phyloP scores from a whole-genome alignment of 352 stramenopile genomes.

The Pythium folliculosum region DNA sequence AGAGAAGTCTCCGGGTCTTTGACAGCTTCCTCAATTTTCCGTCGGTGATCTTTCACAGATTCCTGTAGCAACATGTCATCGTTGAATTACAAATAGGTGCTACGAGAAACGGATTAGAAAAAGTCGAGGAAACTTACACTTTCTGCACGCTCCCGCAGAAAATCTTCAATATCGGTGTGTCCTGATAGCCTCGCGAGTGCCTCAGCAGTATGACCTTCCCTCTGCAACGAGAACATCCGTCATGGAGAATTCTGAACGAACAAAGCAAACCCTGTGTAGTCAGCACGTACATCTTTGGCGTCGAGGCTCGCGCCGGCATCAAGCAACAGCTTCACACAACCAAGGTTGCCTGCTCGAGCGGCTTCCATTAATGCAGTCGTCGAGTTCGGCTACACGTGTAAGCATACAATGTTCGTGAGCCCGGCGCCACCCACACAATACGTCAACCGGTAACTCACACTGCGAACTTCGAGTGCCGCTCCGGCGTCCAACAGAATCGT shows the following conservation, averaged over 20 bases:
- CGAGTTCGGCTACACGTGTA: slow-evolving; percentile 61
- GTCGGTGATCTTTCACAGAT: slow-evolving; percentile 83
- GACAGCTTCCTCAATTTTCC: slow-evolving; percentile 83
- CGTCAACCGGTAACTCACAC: slow-evolving; percentile 40
- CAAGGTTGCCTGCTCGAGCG: slow-evolving; percentile 74
- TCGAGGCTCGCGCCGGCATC: slow-evolving; percentile 65
- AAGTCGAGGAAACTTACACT: slow-evolving; percentile 38
- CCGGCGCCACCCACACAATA: background rate
- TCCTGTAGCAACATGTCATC: slow-evolving; percentile 43
- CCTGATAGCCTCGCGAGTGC: slow-evolving; percentile 57
- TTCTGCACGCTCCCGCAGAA: slow-evolving; percentile 75
- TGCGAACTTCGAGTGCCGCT: slow-evolving; percentile 73
- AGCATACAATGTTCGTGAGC: background rate
- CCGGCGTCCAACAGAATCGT: slow-evolving; percentile 68
- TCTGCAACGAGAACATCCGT: slow-evolving; percentile 32
- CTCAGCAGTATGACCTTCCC: slow-evolving; percentile 79
- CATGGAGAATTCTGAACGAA: background rate
- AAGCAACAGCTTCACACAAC: slow-evolving; percentile 71
- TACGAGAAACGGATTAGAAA: background rate
- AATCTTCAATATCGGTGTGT: slow-evolving; percentile 76
- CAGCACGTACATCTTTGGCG: slow-evolving; percentile 70
- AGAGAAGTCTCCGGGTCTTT: slow-evolving; percentile 58
- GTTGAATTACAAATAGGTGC: background rate
- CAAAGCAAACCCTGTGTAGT: background rate
- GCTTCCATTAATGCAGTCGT: slow-evolving; percentile 89